Conservation (phyloP, 140 eudicot genomes). For the Bidens hawaiensis region DNA sequence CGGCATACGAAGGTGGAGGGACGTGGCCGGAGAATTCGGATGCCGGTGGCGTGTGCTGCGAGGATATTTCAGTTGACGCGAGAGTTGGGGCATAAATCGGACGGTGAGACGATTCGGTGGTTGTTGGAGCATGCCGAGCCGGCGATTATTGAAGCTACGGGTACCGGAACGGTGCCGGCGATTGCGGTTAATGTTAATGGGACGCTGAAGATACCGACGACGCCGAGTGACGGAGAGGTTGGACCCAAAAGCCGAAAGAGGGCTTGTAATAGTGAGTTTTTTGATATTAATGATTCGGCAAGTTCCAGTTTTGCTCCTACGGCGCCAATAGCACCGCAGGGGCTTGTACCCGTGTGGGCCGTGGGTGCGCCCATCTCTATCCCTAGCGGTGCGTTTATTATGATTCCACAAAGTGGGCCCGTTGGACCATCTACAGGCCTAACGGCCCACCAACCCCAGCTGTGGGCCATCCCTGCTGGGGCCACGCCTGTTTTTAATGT, state of each 20-base stretch:
- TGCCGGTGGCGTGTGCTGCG: slow-evolving; percentile 88
- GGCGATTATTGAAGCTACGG: slow-evolving; percentile 77
- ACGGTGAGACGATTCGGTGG: slow-evolving; percentile 62
- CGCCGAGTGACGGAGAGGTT: slow-evolving; percentile 5
- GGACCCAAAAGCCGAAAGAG: slow-evolving; percentile 45
- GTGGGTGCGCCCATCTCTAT: slow-evolving; percentile 26
- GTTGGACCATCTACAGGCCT: neutral
- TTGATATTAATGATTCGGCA: slow-evolving; percentile 43
- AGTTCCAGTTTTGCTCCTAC: slow-evolving; percentile 60
- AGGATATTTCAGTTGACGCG: slow-evolving; percentile 77
- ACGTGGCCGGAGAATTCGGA: slow-evolving; percentile 47
- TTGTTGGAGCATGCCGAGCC: slow-evolving; percentile 79
- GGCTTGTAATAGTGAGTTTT: slow-evolving; percentile 61
- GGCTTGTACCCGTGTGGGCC: slow-evolving; percentile 68
- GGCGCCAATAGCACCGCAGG: slow-evolving; percentile 50
- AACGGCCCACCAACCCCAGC: slow-evolving; percentile 36
- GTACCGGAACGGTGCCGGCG: slow-evolving; percentile 94
- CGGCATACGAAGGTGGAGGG: slow-evolving; percentile 87
- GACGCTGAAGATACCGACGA: slow-evolving; percentile 62
- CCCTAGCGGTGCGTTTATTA: slow-evolving; percentile 43
- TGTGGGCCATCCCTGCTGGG: slow-evolving; percentile 80
- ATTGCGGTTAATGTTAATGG: slow-evolving; percentile 88
- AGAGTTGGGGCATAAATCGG: slow-evolving; percentile 74
- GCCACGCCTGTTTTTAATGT: slow-evolving; percentile 54
- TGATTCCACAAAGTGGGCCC: slow-evolving; percentile 40